These are phyloP conservation scores for Aristolochia californica DNA, from an alignment of 164 flowering plant species.

Conservation along the genomic window DNA sequence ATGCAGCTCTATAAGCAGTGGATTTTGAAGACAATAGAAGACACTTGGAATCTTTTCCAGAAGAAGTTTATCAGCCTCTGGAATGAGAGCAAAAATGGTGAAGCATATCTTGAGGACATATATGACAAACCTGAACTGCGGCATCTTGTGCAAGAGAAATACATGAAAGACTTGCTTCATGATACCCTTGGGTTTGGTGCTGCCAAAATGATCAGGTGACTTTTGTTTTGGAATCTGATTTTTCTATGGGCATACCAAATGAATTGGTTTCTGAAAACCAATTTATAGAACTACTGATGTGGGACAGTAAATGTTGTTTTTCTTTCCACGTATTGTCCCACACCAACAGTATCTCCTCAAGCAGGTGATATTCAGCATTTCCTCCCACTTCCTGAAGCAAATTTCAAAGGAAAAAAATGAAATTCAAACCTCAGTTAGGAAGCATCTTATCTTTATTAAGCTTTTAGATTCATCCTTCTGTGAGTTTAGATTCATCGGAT, in stretches of 20 bases:
- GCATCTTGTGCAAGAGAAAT: slow-evolving; percentile 42
- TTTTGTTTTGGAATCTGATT: neutral
- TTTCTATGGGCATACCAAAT: neutral
- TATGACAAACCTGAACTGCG: slow-evolving; percentile 59
- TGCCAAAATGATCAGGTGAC: slow-evolving; percentile 93
- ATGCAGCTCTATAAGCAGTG: slow-evolving; percentile 65
- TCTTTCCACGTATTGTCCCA: too few relatives aligned
- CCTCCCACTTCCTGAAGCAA: too few relatives aligned
- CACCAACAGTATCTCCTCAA: too few relatives aligned
- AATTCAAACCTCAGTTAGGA: too few relatives aligned
- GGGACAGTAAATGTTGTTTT: too few relatives aligned
- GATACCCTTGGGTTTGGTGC: slow-evolving; percentile 95
- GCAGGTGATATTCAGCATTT: too few relatives aligned
- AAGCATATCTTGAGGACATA: slow-evolving; percentile 74
- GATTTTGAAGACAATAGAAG: slow-evolving; percentile 63
- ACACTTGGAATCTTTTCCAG: slow-evolving; percentile 83
- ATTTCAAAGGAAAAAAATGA: too few relatives aligned
- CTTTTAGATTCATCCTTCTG: too few relatives aligned
- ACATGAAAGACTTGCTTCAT: slow-evolving; percentile 59
- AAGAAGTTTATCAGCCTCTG: slow-evolving; percentile 63
- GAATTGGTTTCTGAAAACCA: too few relatives aligned
- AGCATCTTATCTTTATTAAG: too few relatives aligned
- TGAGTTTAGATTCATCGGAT: too few relatives aligned
- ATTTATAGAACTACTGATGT: too few relatives aligned
- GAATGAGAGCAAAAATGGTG: slow-evolving; percentile 68